phyloP scores from a whole-genome alignment of 164 flowering plant species.

The Vitis rotundifolia region DNA sequence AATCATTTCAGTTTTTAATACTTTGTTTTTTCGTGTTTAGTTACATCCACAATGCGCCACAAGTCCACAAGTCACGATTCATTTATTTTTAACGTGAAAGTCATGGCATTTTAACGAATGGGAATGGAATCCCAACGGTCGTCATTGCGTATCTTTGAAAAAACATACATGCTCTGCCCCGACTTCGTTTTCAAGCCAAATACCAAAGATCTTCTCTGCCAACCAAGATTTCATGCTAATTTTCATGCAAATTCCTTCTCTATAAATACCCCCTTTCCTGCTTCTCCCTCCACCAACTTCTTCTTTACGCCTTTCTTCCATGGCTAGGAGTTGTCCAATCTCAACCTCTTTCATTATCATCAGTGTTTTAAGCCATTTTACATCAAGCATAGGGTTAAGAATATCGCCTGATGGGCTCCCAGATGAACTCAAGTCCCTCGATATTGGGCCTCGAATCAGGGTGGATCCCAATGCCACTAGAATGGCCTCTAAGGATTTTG shows the following conservation, averaged over 20 bases:
- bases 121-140: too few species aligned
- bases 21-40: too few species aligned
- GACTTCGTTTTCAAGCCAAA: too few species aligned
- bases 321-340: slow-evolving; percentile 23
- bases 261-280: slow-evolving; percentile 10
- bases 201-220: background rate
- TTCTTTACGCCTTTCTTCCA: slow-evolving; percentile 14
- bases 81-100: too few species aligned
- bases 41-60: too few species aligned
- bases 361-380: slow-evolving; percentile 24
- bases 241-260: slow-evolving; percentile 21
- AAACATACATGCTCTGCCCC: too few species aligned
- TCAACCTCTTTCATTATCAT: slow-evolving; percentile 15
- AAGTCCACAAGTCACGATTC: too few species aligned
- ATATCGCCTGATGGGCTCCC: slow-evolving; percentile 12
- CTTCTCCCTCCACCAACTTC: background rate
- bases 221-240: slow-evolving; percentile 24
- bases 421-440: slow-evolving; percentile 22
- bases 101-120: too few species aligned
- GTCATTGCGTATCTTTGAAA: too few species aligned
- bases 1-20: too few species aligned
- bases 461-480: slow-evolving; percentile 28
- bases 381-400: slow-evolving; percentile 22
- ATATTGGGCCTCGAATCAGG: slow-evolving; percentile 32
- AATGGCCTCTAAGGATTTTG: slow-evolving; percentile 62